Evolutionary conservation across 768 basidiomycete genomes (phyloP).

Genomic region (Agrocybe praecox): DNA sequence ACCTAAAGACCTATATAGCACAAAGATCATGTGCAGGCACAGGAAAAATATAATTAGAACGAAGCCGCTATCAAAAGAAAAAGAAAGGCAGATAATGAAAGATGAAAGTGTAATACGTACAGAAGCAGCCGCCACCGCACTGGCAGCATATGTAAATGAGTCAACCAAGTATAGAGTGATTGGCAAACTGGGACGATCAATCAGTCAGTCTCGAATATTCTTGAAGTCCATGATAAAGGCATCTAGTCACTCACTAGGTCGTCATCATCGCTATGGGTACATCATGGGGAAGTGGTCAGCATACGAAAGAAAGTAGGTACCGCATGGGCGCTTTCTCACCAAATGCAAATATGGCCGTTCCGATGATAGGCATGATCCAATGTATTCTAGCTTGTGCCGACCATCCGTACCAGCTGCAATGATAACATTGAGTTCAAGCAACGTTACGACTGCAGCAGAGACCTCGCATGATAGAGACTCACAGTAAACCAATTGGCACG

Average conservation of each 20-base stretch:
- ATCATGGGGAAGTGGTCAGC: neutral
- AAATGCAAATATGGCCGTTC: slow-evolving; percentile 62
- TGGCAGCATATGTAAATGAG: slow-evolving; percentile 70
- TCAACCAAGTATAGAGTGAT: slow-evolving; percentile 74
- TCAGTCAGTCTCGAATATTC: neutral
- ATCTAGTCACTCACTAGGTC: slow-evolving; percentile 41
- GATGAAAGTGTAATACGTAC: slow-evolving; percentile 35
- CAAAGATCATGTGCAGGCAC: neutral
- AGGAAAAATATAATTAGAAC: neutral
- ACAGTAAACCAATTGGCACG: slow-evolving; percentile 74
- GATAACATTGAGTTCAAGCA: neutral
- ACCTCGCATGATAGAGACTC: slow-evolving; percentile 22
- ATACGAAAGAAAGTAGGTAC: no score
- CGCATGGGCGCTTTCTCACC: slow-evolving; percentile 11
- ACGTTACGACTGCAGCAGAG: no score
- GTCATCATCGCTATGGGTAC: slow-evolving; percentile 49
- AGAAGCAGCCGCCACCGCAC: slow-evolving; percentile 65
- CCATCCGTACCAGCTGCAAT: slow-evolving; percentile 79
- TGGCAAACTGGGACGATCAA: slow-evolving; percentile 48
- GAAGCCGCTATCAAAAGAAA: neutral
- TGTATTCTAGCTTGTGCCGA: slow-evolving; percentile 65
- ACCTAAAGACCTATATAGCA: slow-evolving; percentile 41
- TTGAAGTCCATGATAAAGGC: slow-evolving; percentile 21
- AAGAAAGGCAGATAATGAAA: neutral
- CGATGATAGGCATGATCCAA: slow-evolving; percentile 80